A percentile compares a stretch with the other conserved stretches of the same genome.
phyloP scores from a whole-genome alignment of 163 green algal species.

The Scenedesmus sp. region DNA sequence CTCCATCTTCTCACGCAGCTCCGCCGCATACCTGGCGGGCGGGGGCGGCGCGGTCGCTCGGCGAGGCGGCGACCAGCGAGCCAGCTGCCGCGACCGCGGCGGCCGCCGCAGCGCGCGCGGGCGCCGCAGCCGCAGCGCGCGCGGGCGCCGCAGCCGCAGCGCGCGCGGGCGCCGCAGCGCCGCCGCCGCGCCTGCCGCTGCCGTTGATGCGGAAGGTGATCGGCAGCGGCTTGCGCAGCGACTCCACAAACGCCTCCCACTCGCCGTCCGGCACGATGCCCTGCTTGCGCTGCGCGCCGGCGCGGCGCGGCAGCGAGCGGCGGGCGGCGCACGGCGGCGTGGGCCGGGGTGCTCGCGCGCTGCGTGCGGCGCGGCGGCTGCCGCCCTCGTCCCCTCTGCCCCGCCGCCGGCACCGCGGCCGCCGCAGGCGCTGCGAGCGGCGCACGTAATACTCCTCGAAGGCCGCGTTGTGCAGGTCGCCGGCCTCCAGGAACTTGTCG shows the following conservation, averaged over 20 bases:
- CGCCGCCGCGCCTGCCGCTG: too few relatives aligned
- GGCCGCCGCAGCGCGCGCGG: too few relatives aligned
- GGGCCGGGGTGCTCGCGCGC: not conserved
- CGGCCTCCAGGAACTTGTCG: slow-evolving; percentile 27
- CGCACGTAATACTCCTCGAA: slow-evolving; percentile 98
- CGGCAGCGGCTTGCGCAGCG: slow-evolving; percentile 83
- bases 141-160: too few relatives aligned
- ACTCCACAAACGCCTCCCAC: slow-evolving; percentile 90
- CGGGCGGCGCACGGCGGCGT: not conserved
- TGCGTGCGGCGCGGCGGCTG: not conserved
- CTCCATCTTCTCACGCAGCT: slow-evolving; percentile 84
- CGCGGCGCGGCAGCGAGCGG: not conserved
- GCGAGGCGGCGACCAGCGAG: too few relatives aligned
- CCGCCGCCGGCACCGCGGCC: not conserved
- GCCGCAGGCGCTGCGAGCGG: too few relatives aligned
- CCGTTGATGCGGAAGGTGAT: slow-evolving; percentile 99
- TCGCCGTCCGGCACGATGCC: slow-evolving; percentile 82
- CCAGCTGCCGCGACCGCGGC: too few relatives aligned
- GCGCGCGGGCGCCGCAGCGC: too few relatives aligned
- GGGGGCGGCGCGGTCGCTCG: too few relatives aligned
- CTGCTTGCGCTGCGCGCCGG: slow-evolving; percentile 51
- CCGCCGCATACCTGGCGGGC: slow-evolving; percentile 84
- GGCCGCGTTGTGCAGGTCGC: slow-evolving; percentile 58
- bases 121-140: too few relatives aligned
- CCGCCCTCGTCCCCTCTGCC: not conserved